Evolutionary conservation across 164 flowering plant species (phyloP).

Genomic region (Tetrastigma voinierianum): DNA sequence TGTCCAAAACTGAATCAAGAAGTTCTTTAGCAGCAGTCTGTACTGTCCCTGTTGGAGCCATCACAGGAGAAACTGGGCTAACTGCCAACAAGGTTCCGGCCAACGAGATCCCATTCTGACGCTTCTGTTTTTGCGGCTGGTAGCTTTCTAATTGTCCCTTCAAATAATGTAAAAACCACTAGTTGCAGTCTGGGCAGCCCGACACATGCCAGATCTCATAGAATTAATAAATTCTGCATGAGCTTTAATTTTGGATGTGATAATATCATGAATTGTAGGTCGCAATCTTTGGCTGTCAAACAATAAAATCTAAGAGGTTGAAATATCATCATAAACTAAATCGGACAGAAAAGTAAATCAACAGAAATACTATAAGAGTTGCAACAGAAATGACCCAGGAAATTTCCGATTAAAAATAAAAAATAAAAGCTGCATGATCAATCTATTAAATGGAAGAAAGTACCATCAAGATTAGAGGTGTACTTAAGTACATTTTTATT

Average conservation of each 20-base stretch:
- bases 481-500: neutral
- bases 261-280: constrained; percentile 88
- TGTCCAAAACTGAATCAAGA: constrained; percentile 79
- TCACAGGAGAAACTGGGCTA: constrained; percentile 89
- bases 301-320: neutral
- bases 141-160: constrained; percentile 64
- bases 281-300: constrained; percentile 88
- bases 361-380: constrained; percentile 1
- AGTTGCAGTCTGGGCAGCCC: constrained; percentile 33
- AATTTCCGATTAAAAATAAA: neutral
- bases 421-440: neutral
- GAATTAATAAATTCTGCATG: constrained; percentile 52
- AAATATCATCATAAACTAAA: neutral
- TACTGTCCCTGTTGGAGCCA: constrained; percentile 91
- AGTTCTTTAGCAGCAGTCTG: constrained; percentile 86
- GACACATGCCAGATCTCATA: constrained; percentile 50
- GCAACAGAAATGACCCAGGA: neutral
- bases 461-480: neutral
- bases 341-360: neutral
- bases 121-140: constrained; percentile 67
- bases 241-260: constrained; percentile 79
- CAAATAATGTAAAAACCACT: constrained; percentile 46
- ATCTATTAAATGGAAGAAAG: neutral
- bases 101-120: constrained; percentile 60
- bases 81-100: constrained; percentile 70